phyloP scores from a whole-genome alignment of 176 grass and related monocot genomes.

The Elymus sibiricus region DNA sequence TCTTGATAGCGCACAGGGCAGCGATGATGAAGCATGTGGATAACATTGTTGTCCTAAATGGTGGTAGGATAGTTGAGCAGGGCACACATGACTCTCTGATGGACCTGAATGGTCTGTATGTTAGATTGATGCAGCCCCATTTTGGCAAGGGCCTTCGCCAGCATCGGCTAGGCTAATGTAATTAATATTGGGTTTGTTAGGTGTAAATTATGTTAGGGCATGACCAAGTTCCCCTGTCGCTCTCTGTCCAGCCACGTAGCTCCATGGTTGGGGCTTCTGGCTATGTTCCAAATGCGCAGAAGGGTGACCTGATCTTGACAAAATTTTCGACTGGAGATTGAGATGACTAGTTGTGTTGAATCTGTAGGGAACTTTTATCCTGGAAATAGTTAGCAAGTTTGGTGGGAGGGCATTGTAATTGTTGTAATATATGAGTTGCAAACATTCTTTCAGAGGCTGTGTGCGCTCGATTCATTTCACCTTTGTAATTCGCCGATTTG shows the following conservation, averaged over 20 bases:
- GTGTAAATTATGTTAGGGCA: slow-evolving; percentile 63
- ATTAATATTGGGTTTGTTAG: slow-evolving; percentile 45
- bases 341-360: slow-evolving; percentile 35
- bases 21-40: slow-evolving; percentile 99
- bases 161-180: slow-evolving; percentile 87
- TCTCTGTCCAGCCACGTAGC: background rate
- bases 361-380: slow-evolving; percentile 42
- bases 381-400: slow-evolving; percentile 49
- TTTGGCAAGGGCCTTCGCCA: slow-evolving; percentile 95
- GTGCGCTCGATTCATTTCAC: slow-evolving; percentile 14
- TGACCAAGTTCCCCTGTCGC: slow-evolving; percentile 27
- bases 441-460: slow-evolving; percentile 65
- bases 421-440: slow-evolving; percentile 53
- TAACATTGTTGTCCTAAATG: slow-evolving; percentile 92
- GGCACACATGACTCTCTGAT: slow-evolving; percentile 80
- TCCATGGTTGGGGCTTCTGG: background rate
- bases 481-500: slow-evolving; percentile 45
- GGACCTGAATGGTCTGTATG: slow-evolving; percentile 92
- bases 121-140: slow-evolving; percentile 99
- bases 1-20: slow-evolving; percentile 94
- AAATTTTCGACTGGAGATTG: slow-evolving; percentile 34
- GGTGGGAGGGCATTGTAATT: slow-evolving; percentile 52
- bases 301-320: slow-evolving; percentile 37
- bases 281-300: background rate
- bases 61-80: slow-evolving; percentile 96